These are phyloP conservation scores for Cordyceps cicadae DNA, from an alignment of 2,329 filamentous ascomycete genomes.

Conservation along the genomic window DNA sequence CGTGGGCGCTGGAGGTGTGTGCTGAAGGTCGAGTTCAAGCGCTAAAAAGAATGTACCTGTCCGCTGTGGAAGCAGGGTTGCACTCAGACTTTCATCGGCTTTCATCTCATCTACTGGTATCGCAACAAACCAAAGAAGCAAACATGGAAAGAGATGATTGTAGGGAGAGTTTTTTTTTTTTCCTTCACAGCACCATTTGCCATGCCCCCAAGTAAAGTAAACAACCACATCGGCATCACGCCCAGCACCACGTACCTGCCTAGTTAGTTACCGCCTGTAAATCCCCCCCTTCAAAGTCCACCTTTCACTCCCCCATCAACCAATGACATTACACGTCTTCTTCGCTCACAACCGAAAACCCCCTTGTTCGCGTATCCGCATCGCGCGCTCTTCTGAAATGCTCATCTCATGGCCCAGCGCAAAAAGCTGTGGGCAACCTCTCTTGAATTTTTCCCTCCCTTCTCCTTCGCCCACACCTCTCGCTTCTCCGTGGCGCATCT, in stretches of 20 bases:
- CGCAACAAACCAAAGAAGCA: too few relatives aligned
- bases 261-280: too few relatives aligned
- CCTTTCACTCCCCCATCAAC: not conserved
- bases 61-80: too few relatives aligned
- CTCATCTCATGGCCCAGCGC: not conserved
- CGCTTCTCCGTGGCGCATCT: conserved; percentile 7
- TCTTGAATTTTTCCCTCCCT: not conserved
- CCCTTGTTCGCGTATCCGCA: conserved; percentile 10
- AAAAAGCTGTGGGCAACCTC: not conserved
- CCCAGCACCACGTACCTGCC: not conserved
- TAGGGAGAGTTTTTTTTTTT: too few relatives aligned
- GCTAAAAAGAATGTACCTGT: not conserved
- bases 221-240: not conserved
- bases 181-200: too few relatives aligned
- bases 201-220: too few relatives aligned
- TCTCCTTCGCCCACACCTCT: conserved; percentile 3
- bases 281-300: not conserved
- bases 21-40: not conserved
- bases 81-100: too few relatives aligned
- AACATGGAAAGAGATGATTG: too few relatives aligned
- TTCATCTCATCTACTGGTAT: too few relatives aligned
- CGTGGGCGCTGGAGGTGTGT: not conserved
- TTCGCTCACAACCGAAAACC: not conserved
- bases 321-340: conserved; percentile 8
- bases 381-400: conserved; percentile 6